phyloP scores from a whole-genome alignment of 2,329 filamentous ascomycete genomes.

The Fusarium floridanum region DNA sequence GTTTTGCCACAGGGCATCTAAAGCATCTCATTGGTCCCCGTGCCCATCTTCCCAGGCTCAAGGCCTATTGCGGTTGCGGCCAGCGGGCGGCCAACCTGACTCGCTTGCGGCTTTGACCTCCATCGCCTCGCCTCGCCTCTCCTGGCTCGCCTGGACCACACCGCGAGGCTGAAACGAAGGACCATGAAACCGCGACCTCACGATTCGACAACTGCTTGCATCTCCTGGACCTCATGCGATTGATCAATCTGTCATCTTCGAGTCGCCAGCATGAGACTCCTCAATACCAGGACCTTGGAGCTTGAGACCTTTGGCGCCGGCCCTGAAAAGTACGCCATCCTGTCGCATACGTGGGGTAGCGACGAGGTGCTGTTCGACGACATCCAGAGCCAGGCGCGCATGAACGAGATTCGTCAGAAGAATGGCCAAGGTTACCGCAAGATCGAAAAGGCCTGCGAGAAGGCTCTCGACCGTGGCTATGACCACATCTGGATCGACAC shows the following conservation, averaged over 20 bases:
- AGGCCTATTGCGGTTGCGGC: neutral
- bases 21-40: constrained; percentile 35
- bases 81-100: constrained; percentile 21
- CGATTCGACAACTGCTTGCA: neutral
- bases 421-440: constrained; percentile 42
- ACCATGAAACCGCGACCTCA: constrained; percentile 37
- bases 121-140: constrained; percentile 22
- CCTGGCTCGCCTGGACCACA: constrained; percentile 28
- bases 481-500: constrained; percentile 45
- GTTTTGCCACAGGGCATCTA: constrained; percentile 34
- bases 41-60: constrained; percentile 20
- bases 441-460: constrained; percentile 41
- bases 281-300: constrained; percentile 46
- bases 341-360: constrained; percentile 46
- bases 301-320: constrained; percentile 36
- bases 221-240: constrained; percentile 20
- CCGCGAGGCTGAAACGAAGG: constrained; percentile 39
- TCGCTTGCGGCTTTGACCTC: constrained; percentile 33
- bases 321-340: constrained; percentile 41
- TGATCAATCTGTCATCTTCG: constrained; percentile 7
- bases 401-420: constrained; percentile 34
- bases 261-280: constrained; percentile 41
- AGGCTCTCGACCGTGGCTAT: constrained; percentile 38
- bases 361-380: constrained; percentile 45
- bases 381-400: constrained; percentile 35